Evolutionary conservation across 2,329 filamentous ascomycete genomes (phyloP), one percentile per base, ranked within the genome.

Genomic region (Pezicula radicicola): DNA sequence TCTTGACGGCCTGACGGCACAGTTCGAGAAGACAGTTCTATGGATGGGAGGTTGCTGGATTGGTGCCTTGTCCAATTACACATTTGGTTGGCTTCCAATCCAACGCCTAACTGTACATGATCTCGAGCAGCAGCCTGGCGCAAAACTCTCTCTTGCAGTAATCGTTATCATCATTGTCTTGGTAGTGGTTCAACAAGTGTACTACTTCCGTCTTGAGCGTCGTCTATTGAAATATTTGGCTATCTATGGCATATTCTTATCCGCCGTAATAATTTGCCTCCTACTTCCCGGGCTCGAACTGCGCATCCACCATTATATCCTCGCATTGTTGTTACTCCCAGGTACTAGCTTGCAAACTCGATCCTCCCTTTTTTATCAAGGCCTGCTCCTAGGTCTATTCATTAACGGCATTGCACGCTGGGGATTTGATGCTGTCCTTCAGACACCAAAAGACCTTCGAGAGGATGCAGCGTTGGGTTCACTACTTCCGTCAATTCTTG

Each of bases 61-160:
- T 39, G 94, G 92, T n/a, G 87, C 90, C 1, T 72, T 99, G 59
- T 93, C 93, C 64, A 97, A 97, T 71, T 95, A 97, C 70, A 97
- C 94, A 0, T 90, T 99, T 64, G 88, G 91, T 62, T 88, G 89
- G 71, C 97, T 99, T 55, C 94, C 94, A 0, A 94, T 99, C 59
- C 84, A 91, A 68, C 87, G 94, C 2, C 78, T 99, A n/a, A 97
- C 89, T 8, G 84, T 87, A 0, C 91, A 95, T 66, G 94, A 99
- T 65, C 83, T 99, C 42, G 74, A 87, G 46, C 87, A 91, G 60
- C 91, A 97, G 66, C 93, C 94, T 0, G 94, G 94, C 7, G 94
- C 93, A 1, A 86, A 90, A 51, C 80, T 89, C 1, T 93, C 94
- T 0, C 74, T 97, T 46, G 82, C 89, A 42, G 79, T 89, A 52